Evolutionary conservation across 176 grass and related monocot genomes (phyloP).

Genomic region (Oryza meridionalis): DNA sequence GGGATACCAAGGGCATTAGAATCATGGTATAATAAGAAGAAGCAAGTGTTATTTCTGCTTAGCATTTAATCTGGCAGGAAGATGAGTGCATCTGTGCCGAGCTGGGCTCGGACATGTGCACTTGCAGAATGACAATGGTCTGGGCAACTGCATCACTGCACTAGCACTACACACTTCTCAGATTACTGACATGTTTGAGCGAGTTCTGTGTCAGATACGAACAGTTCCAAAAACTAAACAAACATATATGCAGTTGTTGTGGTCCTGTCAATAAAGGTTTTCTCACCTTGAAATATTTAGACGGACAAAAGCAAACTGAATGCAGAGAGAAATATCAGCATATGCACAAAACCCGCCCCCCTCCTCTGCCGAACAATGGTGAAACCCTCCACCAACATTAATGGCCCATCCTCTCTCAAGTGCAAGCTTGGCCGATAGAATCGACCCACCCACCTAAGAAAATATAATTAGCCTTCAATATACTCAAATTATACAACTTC

Average conservation of each 20-base stretch:
- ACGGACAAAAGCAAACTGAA: constrained; percentile 70
- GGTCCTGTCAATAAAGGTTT: not conserved
- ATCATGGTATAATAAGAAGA: too few species aligned
- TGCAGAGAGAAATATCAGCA: constrained; percentile 70
- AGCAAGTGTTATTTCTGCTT: not conserved
- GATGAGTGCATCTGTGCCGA: not conserved
- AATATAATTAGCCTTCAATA: not conserved
- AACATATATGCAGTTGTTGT: not conserved
- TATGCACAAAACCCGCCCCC: constrained; percentile 90
- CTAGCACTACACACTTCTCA: not conserved
- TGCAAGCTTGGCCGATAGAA: constrained; percentile 86
- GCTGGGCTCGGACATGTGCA: not conserved
- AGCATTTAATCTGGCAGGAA: not conserved
- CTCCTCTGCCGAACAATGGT: constrained; percentile 86
- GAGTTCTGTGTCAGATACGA: not conserved
- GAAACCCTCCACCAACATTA: constrained; percentile 92
- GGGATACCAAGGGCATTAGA: too few species aligned
- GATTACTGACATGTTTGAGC: not conserved
- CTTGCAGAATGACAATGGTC: not conserved
- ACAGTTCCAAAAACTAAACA: not conserved
- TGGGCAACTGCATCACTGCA: not conserved
- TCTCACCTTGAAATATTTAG: constrained; percentile 71
- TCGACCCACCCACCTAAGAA: constrained; percentile 73
- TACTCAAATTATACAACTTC: constrained; percentile 1
- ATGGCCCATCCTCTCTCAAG: constrained; percentile 86